Percentiles rank a stretch among this genome's conserved stretches.
Evolutionary conservation across 148 eudicot species (phyloP).

Genomic region (Diospyros lotus): DNA sequence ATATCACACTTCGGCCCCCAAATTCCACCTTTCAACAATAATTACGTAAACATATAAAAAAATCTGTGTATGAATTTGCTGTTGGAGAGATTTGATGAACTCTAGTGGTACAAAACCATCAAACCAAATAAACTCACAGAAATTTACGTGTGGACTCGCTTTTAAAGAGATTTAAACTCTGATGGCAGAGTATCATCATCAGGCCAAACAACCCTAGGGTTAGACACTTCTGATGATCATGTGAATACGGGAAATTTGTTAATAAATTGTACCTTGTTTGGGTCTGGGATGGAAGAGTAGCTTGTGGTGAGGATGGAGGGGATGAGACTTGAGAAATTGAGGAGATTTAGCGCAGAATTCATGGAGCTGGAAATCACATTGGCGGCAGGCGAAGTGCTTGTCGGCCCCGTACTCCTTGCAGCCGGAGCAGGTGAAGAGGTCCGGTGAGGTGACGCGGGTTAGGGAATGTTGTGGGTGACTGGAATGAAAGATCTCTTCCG

Average conservation of each 20-base stretch:
- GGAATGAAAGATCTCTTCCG: conserved; percentile 23
- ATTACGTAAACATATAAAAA: too few species aligned
- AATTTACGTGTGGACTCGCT: too few species aligned
- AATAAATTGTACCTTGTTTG: conserved; percentile 27
- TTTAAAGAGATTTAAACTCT: too few species aligned
- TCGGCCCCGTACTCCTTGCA: conserved; percentile 89
- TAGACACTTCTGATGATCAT: too few species aligned
- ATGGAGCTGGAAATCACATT: conserved; percentile 85
- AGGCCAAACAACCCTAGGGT: too few species aligned
- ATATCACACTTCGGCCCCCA: conserved; percentile 62
- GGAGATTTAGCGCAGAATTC: conserved; percentile 91
- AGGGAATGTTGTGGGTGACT: conserved; percentile 56
- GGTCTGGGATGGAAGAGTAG: conserved; percentile 60
- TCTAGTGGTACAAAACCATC: too few species aligned
- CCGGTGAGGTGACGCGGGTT: conserved; percentile 29
- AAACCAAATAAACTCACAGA: too few species aligned
- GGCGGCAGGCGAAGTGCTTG: conserved; percentile 58
- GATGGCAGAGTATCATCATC: too few species aligned
- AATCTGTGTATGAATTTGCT: too few species aligned
- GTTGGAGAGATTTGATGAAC: too few species aligned
- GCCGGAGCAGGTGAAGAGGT: conserved; percentile 57
- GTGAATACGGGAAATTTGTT: too few species aligned
- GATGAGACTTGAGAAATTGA: conserved; percentile 55
- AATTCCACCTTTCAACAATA: conserved; percentile 43
- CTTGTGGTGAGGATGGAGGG: conserved; percentile 79